Conservation (phyloP, 805 yeast species). For the Helenozyma baotianmanensis region DNA sequence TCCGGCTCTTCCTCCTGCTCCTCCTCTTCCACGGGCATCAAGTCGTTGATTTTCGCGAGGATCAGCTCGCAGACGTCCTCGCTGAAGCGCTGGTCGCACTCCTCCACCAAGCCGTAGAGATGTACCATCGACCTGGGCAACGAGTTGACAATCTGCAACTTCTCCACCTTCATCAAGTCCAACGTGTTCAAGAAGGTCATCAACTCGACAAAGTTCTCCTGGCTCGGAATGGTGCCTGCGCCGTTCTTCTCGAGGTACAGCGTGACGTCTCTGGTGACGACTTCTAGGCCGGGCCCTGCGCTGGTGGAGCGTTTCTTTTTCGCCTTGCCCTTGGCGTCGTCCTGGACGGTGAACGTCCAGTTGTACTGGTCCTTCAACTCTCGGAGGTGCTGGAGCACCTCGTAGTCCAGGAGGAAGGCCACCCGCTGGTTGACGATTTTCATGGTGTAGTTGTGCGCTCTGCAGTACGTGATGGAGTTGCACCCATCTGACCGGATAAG, state of each 20-base stretch:
- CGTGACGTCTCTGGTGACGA: slow-evolving; percentile 44
- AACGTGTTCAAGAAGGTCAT: slow-evolving; percentile 45
- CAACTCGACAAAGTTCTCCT: slow-evolving; percentile 29
- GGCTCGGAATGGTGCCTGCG: slow-evolving; percentile 18
- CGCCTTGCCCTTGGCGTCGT: slow-evolving; percentile 22
- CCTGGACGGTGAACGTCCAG: slow-evolving; percentile 40
- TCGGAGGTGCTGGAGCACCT: slow-evolving; percentile 53
- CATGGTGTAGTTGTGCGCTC: slow-evolving; percentile 11
- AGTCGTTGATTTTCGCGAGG: slow-evolving; percentile 48
- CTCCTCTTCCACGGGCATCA: slow-evolving; percentile 44
- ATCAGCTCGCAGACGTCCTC: slow-evolving; percentile 62
- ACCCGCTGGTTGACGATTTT: slow-evolving; percentile 51
- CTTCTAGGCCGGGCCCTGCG: slow-evolving; percentile 46
- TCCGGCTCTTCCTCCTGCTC: slow-evolving; percentile 23
- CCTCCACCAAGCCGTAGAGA: slow-evolving; percentile 78
- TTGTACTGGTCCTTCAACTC: slow-evolving; percentile 43
- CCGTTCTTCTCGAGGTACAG: slow-evolving; percentile 34
- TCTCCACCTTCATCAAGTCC: slow-evolving; percentile 74
- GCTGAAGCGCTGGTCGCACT: slow-evolving; percentile 82
- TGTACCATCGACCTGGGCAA: slow-evolving; percentile 79
- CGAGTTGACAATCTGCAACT: slow-evolving; percentile 74
- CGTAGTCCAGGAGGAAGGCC: slow-evolving; percentile 59
- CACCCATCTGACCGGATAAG: too few species aligned
- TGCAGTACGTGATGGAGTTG: too few species aligned
- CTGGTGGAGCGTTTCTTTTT: slow-evolving; percentile 28